These are phyloP conservation scores for Atkinsonella texensis DNA, from an alignment of 2,329 filamentous ascomycete species.

Conservation along the genomic window DNA sequence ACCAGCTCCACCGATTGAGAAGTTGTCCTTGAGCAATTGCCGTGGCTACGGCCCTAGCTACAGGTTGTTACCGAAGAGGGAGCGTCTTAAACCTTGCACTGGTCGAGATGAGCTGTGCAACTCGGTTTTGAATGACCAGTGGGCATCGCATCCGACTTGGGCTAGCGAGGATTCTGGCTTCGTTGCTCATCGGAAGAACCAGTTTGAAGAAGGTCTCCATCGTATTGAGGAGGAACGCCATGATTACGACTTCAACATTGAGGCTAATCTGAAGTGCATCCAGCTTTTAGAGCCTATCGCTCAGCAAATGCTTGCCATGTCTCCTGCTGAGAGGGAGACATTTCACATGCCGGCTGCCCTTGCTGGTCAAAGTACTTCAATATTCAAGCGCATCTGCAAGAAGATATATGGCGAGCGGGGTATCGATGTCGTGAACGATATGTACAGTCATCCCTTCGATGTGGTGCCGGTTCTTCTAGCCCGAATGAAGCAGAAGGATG, in stretches of 20 bases:
- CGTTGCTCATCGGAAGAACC: slow-evolving; percentile 93
- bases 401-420: slow-evolving; percentile 93
- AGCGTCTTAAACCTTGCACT: slow-evolving; percentile 83
- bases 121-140: slow-evolving; percentile 89
- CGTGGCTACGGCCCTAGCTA: slow-evolving; percentile 94
- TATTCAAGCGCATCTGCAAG: slow-evolving; percentile 94
- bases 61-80: slow-evolving; percentile 77
- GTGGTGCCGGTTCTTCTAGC: slow-evolving; percentile 83
- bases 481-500: slow-evolving; percentile 86
- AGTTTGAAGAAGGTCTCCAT: slow-evolving; percentile 86
- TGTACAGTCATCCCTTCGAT: slow-evolving; percentile 72
- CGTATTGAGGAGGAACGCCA: slow-evolving; percentile 96
- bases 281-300: slow-evolving; percentile 91
- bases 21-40: slow-evolving; percentile 91
- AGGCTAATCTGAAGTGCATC: slow-evolving; percentile 87
- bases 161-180: slow-evolving; percentile 97
- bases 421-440: slow-evolving; percentile 71
- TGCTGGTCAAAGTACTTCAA: slow-evolving; percentile 87
- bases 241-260: slow-evolving; percentile 97
- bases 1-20: slow-evolving; percentile 60
- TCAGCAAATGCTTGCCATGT: slow-evolving; percentile 76
- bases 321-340: slow-evolving; percentile 53
- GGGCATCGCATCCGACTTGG: slow-evolving; percentile 98
- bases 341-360: slow-evolving; percentile 77
- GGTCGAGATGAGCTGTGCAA: slow-evolving; percentile 92